These are phyloP conservation scores for Oryza rufipogon DNA, from an alignment of 176 grass and related monocot species.

Conservation along the genomic window DNA sequence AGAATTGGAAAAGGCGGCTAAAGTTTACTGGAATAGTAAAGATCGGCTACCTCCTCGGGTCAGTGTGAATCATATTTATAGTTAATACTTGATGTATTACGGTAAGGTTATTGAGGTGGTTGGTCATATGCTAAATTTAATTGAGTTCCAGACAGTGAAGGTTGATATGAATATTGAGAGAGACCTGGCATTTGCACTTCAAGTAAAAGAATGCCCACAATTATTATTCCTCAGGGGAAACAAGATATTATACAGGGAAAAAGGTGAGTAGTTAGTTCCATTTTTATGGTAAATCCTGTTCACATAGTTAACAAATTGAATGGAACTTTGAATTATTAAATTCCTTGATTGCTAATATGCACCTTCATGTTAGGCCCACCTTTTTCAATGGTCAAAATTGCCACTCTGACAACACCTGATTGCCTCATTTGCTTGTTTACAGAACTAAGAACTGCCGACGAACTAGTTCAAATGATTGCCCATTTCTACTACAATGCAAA, in stretches of 20 bases:
- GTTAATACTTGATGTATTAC: conserved; percentile 6
- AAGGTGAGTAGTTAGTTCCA: conserved; percentile 49
- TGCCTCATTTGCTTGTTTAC: not conserved
- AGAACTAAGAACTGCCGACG: conserved; percentile 76
- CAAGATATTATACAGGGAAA: conserved; percentile 87
- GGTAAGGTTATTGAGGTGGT: not conserved
- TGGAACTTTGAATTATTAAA: not conserved
- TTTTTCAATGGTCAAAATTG: conserved; percentile 15
- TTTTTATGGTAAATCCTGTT: not conserved
- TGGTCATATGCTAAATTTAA: conserved; percentile 22
- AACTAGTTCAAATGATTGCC: conserved; percentile 70
- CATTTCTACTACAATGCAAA: conserved; percentile 98
- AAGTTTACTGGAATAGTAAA: conserved; percentile 91
- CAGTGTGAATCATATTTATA: conserved; percentile 3
- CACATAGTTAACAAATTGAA: not conserved
- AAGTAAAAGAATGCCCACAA: conserved; percentile 84
- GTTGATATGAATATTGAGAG: conserved; percentile 91
- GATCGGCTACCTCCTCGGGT: conserved; percentile 85
- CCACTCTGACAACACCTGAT: not conserved
- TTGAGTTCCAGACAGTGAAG: conserved; percentile 79
- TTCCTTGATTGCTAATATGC: not conserved
- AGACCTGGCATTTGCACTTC: conserved; percentile 83
- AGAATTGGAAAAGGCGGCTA: conserved; percentile 88
- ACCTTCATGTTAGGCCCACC: not conserved
- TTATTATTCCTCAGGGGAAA: conserved; percentile 93